Evolutionary conservation across 2,329 filamentous ascomycete species (phyloP), one percentile per base, ranked within the genome.

Genomic region (Ciborinia camelliae): DNA sequence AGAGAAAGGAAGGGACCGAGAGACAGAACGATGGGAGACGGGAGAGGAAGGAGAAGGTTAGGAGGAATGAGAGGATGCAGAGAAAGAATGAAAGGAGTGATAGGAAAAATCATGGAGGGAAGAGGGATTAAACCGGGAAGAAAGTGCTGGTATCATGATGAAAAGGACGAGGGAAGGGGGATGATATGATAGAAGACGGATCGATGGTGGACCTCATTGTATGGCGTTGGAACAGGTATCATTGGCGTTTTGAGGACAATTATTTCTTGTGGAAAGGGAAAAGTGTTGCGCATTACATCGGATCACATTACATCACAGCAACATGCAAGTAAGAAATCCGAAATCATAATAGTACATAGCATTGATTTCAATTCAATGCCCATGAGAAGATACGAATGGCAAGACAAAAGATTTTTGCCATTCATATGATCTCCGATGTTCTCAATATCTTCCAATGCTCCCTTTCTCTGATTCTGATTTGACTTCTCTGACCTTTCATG

Each of bases 31-130:
- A 84, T 74, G 85, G 86, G 70, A 84, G 86, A 76, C 84, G 79
- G 74, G 87, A 82, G 77, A 83, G 85, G 62, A 84, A 85, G 73
- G 91, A 94, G 78, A 83, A 82, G 70, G 84, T 90, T 72, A 87
- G 86, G 77, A 81, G 87, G 70, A 91, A 90, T 76, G 87, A 90
- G 77, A 80, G 88, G 70, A 83, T 84, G 78, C 84, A 86, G 85
- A 82, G 87, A 73, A 85, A 84, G 73, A 92, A 92, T 74, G 79
- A 84, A 73, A 81, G 82, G 71, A 81, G 81, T 69, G 77, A 63
- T 3, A 68, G 72, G 65, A 74, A 75, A 68, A 70, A 69, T 62
- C 60, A 63, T 45, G 73, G 69, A 32, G 58, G 65, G 32, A 62
- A 63, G 59, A 51, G 53, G 52, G 53, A 50, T 64, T 48, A n/a